Conservation (phyloP, 306 rosid genomes). For the Psophocarpus tetragonolobus region DNA sequence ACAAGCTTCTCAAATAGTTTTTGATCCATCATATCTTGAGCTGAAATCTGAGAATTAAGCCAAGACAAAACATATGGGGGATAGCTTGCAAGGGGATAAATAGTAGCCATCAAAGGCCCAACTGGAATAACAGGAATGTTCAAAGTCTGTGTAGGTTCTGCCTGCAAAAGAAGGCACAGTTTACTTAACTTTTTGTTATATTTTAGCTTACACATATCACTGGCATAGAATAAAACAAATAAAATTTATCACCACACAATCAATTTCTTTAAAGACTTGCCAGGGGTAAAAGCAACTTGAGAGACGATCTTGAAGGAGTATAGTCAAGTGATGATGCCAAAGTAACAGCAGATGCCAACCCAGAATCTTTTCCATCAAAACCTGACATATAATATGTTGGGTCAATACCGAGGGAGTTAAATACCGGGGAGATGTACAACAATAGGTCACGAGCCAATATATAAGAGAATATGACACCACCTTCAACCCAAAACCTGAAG, state of each 20-base stretch:
- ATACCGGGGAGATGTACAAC: too few species aligned
- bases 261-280: conserved; percentile 52
- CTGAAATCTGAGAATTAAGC: conserved; percentile 73
- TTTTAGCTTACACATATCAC: conserved; percentile 4
- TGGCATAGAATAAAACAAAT: background rate
- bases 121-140: conserved; percentile 79
- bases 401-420: too few species aligned
- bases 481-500: too few species aligned
- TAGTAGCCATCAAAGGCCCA: conserved; percentile 59
- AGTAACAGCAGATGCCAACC: conserved; percentile 70
- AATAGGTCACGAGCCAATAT: too few species aligned
- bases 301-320: conserved; percentile 75
- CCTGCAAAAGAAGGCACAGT: conserved; percentile 50
- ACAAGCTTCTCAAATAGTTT: conserved; percentile 71
- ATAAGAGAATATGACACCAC: too few species aligned
- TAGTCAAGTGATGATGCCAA: conserved; percentile 89
- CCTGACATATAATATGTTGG: conserved; percentile 45
- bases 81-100: conserved; percentile 54
- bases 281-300: conserved; percentile 82
- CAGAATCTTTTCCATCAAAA: conserved; percentile 57
- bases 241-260: conserved; percentile 1
- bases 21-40: conserved; percentile 74
- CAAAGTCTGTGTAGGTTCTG: conserved; percentile 62
- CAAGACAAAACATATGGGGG: conserved; percentile 67
- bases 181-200: background rate